phyloP scores from a whole-genome alignment of 83 land plant species.

The Thuja plicata region DNA sequence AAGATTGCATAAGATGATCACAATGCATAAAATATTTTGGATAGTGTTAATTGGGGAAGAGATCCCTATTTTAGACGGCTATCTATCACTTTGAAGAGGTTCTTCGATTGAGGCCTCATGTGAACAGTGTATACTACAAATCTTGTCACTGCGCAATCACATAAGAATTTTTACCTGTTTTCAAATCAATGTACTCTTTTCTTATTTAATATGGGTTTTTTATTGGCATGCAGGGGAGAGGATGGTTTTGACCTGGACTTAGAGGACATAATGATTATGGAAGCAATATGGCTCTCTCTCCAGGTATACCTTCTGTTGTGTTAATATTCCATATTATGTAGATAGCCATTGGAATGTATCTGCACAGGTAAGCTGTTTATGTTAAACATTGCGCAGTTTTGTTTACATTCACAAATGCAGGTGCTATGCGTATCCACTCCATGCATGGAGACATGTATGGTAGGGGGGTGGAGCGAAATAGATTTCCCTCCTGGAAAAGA shows the following conservation, averaged over 20 bases:
- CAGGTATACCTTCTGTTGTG: constrained; percentile 54
- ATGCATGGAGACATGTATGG: background rate
- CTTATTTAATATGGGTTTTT: background rate
- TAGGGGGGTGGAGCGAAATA: background rate
- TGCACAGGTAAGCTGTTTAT: background rate
- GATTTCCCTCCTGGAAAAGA: background rate
- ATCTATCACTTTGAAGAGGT: background rate
- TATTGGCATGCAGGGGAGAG: constrained; percentile 55
- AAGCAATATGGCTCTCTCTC: constrained; percentile 94
- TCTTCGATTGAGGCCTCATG: background rate
- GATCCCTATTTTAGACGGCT: background rate
- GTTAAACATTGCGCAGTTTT: background rate
- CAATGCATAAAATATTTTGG: background rate
- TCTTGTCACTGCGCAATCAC: background rate
- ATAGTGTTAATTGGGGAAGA: background rate
- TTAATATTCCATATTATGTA: background rate
- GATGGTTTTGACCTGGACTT: constrained; percentile 83
- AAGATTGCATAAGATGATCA: background rate
- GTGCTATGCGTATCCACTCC: background rate
- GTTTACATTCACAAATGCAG: constrained; percentile 1
- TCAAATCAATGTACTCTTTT: background rate
- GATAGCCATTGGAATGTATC: background rate
- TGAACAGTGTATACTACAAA: background rate
- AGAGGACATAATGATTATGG: constrained; percentile 98
- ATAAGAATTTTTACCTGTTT: background rate